These are phyloP conservation scores for Glycine tomentella DNA, from an alignment of 306 rosid genomes.

Conservation along the genomic window DNA sequence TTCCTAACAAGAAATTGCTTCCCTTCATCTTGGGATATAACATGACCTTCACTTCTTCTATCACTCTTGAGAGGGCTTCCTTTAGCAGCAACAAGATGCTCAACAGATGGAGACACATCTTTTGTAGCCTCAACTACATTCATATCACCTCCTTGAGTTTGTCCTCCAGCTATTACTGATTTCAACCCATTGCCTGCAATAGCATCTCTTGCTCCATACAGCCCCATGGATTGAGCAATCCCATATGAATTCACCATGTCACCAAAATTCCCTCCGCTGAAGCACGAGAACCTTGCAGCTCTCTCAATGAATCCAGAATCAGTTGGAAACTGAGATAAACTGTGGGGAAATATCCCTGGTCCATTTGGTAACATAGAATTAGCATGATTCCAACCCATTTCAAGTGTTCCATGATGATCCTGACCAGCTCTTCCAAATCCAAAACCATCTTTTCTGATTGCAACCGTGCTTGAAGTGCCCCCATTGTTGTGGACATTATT, in stretches of 20 bases:
- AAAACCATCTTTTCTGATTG: conserved; percentile 62
- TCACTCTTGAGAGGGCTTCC: conserved; percentile 68
- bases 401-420: conserved; percentile 60
- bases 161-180: conserved; percentile 50
- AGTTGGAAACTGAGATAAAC: conserved; percentile 85
- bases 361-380: conserved; percentile 64
- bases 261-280: conserved; percentile 68
- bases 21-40: conserved; percentile 68
- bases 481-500: conserved; percentile 58
- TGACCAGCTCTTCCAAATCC: conserved; percentile 59
- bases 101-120: conserved; percentile 58
- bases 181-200: conserved; percentile 57
- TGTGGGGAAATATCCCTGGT: conserved; percentile 64
- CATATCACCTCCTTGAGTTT: conserved; percentile 55
- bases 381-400: conserved; percentile 70
- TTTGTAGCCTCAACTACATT: conserved; percentile 62
- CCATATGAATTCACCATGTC: conserved; percentile 66
- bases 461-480: conserved; percentile 54
- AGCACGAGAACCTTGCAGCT: conserved; percentile 89
- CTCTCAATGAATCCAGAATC: conserved; percentile 92
- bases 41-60: conserved; percentile 60
- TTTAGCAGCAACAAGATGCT: conserved; percentile 55
- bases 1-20: conserved; percentile 60
- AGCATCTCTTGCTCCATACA: conserved; percentile 59
- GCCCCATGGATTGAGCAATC: conserved; percentile 63